Conservation (phyloP, 2,329 filamentous ascomycete genomes). For the Incumbomyces lentus region DNA sequence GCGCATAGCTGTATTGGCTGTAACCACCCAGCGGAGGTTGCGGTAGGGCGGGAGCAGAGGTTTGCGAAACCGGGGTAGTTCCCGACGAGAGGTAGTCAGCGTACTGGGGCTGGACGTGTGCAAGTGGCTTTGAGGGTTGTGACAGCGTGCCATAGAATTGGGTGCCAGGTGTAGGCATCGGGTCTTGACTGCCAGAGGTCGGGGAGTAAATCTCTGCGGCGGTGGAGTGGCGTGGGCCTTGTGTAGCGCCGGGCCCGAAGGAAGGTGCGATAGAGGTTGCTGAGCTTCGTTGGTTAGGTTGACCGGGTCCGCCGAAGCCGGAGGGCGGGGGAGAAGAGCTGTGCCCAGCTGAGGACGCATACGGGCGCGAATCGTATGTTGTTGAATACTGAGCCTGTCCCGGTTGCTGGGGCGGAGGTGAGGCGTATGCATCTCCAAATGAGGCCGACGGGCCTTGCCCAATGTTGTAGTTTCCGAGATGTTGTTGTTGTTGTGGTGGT, state of each 20-base stretch:
- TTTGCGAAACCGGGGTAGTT: constrained; percentile 16
- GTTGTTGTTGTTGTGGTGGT: constrained; percentile 17
- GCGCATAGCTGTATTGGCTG: constrained; percentile 33
- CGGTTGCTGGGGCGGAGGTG: constrained; percentile 10
- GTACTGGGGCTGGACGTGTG: constrained; percentile 26
- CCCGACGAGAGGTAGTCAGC: constrained; percentile 23
- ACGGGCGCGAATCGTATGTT: not conserved
- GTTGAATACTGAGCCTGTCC: constrained; percentile 1
- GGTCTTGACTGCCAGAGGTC: constrained; percentile 13
- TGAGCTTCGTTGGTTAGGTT: constrained; percentile 10
- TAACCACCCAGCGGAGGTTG: constrained; percentile 27
- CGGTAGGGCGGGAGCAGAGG: constrained; percentile 9
- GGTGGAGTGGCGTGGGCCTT: constrained; percentile 11
- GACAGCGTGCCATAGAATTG: constrained; percentile 21
- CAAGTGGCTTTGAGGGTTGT: constrained; percentile 21
- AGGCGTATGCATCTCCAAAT: constrained; percentile 5
- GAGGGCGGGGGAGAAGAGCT: constrained; percentile 21
- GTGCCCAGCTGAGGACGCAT: constrained; percentile 14
- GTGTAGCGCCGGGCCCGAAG: constrained; percentile 9
- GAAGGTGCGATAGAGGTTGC: constrained; percentile 13
- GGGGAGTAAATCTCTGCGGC: constrained; percentile 16
- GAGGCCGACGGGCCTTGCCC: constrained; percentile 8
- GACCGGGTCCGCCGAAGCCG: not conserved
- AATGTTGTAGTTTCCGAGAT: constrained; percentile 8
- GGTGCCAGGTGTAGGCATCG: constrained; percentile 21